phyloP scores from a whole-genome alignment of 495 filamentous ascomycete genomes.

The Coniosporium apollinis region DNA sequence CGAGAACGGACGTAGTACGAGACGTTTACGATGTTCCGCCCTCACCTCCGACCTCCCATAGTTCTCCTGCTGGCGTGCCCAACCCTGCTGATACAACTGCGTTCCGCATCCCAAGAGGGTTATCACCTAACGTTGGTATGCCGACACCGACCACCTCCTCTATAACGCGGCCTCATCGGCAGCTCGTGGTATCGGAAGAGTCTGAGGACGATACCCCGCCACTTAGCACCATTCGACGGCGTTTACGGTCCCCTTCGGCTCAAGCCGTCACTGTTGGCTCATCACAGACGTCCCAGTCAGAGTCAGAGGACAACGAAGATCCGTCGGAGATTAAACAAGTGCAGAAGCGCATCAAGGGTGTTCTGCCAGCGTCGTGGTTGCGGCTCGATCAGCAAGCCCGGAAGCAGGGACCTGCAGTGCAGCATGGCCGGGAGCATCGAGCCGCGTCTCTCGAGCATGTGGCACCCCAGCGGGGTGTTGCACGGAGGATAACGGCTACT shows the following conservation, averaged over 20 bases:
- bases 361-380: constrained; percentile 83
- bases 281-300: constrained; percentile 3
- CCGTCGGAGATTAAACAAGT: constrained; percentile 22
- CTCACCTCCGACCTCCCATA: constrained; percentile 26
- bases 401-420: constrained; percentile 20
- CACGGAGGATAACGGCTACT: constrained; percentile 11
- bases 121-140: constrained; percentile 14
- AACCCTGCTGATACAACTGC: neutral
- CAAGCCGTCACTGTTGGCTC: constrained; percentile 1
- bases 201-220: neutral
- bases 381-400: constrained; percentile 43
- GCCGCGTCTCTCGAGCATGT: constrained; percentile 8
- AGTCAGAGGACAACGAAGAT: constrained; percentile 12
- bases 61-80: constrained; percentile 5
- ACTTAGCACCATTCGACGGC: neutral
- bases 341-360: constrained; percentile 53
- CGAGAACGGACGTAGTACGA: neutral
- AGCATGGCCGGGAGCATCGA: constrained; percentile 18
- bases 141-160: constrained; percentile 13
- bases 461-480: constrained; percentile 35
- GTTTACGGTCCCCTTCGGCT: neutral
- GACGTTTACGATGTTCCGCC: constrained; percentile 16
- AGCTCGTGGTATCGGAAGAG: neutral
- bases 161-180: neutral
- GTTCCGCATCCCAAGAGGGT: constrained; percentile 12